Conservation (phyloP, 2,329 filamentous ascomycete genomes). For the Cadophora gregata region DNA sequence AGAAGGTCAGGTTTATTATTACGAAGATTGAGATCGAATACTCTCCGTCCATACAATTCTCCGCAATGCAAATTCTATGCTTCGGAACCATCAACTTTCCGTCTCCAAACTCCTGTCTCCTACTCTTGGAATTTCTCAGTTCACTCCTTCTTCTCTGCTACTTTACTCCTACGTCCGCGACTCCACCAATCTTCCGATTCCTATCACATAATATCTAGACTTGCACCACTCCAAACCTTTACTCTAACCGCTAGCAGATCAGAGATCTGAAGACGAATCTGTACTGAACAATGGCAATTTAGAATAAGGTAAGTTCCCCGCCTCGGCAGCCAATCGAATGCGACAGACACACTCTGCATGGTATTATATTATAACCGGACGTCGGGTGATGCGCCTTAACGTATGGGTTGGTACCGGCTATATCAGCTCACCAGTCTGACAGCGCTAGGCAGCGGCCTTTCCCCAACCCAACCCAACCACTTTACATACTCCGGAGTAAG, state of each 20-base stretch:
- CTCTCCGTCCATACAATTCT: conserved; percentile 6
- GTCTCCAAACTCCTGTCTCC: conserved; percentile 12
- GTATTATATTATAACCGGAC: too few species aligned
- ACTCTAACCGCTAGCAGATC: conserved; percentile 11
- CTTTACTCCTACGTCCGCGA: conserved; percentile 6
- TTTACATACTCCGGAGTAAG: too few species aligned
- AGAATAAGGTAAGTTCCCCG: too few species aligned
- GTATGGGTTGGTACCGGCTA: too few species aligned
- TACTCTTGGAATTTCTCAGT: conserved; percentile 7
- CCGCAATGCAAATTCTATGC: conserved; percentile 14
- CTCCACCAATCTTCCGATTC: conserved; percentile 14
- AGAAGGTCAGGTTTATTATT: conserved; percentile 5
- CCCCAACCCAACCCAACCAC: too few species aligned
- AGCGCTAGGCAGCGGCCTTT: too few species aligned
- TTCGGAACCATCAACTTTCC: conserved; percentile 14
- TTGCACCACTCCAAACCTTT: conserved; percentile 10
- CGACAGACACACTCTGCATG: too few species aligned
- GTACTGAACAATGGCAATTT: too few species aligned
- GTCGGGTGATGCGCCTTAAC: too few species aligned
- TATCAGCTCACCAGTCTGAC: too few species aligned
- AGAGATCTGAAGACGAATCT: too few species aligned
- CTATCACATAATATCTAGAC: conserved; percentile 13
- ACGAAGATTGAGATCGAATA: conserved; percentile 3
- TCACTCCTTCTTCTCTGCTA: conserved; percentile 13
- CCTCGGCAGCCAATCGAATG: too few species aligned